A percentile compares a stretch with the other conserved stretches of the same genome.
Conservation (phyloP, 164 flowering plant genomes). For the Kingdonia uniflora region DNA sequence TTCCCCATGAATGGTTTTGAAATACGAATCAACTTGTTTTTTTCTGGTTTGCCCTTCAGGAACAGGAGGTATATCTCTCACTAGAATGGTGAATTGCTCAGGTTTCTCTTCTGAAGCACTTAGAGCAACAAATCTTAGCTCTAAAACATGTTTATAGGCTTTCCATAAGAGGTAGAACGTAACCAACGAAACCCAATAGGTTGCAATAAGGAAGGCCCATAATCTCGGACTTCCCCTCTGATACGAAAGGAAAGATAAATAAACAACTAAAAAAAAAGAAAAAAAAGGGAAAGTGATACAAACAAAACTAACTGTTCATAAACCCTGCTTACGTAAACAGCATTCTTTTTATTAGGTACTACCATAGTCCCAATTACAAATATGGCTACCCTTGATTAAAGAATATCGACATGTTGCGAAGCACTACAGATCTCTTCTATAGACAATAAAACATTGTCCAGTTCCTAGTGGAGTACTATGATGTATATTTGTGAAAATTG, state of each 20-base stretch:
- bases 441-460: too few relatives aligned
- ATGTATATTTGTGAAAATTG: neutral
- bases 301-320: too few relatives aligned
- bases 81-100: conserved; percentile 76
- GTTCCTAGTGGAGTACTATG: neutral
- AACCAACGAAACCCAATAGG: conserved; percentile 80
- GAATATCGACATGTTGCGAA: too few relatives aligned
- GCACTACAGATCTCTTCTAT: too few relatives aligned
- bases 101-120: conserved; percentile 45
- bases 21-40: conserved; percentile 87
- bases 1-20: conserved; percentile 64
- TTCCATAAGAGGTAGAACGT: conserved; percentile 68
- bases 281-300: too few relatives aligned
- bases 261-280: neutral
- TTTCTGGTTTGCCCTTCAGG: conserved; percentile 55
- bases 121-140: conserved; percentile 53
- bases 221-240: conserved; percentile 58
- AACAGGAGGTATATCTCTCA: conserved; percentile 70
- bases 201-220: conserved; percentile 67
- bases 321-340: too few relatives aligned
- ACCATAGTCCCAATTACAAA: too few relatives aligned
- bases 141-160: conserved; percentile 73
- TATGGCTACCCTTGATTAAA: too few relatives aligned
- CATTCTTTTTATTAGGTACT: too few relatives aligned
- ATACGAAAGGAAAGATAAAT: conserved; percentile 1